Conservation (phyloP, 2,329 filamentous ascomycete species). For the Colletotrichum sp. region DNA sequence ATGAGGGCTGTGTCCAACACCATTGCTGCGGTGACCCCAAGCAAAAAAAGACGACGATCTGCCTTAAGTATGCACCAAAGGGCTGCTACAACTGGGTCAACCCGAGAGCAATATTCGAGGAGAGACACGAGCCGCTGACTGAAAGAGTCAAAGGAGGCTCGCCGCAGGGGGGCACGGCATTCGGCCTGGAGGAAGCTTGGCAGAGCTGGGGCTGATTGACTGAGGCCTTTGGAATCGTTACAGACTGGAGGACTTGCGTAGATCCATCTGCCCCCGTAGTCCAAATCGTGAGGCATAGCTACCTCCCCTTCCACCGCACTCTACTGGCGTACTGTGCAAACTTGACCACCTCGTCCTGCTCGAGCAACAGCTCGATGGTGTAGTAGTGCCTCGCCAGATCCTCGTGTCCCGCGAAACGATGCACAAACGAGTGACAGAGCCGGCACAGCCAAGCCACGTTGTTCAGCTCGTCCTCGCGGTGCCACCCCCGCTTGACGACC, state of each 20-base stretch:
- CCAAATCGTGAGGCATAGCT: neutral
- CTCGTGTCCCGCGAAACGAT: slow-evolving; percentile 76
- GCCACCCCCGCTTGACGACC: slow-evolving; percentile 79
- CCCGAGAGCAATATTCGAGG: neutral
- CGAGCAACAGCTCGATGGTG: slow-evolving; percentile 73
- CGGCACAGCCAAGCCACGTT: slow-evolving; percentile 87
- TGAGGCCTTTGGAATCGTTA: neutral
- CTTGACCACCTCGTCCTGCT: slow-evolving; percentile 71
- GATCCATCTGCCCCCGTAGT: neutral
- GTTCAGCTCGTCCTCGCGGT: slow-evolving; percentile 73
- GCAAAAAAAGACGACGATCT: neutral
- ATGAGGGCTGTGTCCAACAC: slow-evolving; percentile 4
- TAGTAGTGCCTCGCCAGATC: slow-evolving; percentile 75
- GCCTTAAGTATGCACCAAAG: neutral
- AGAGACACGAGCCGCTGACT: neutral
- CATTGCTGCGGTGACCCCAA: neutral
- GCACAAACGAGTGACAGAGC: slow-evolving; percentile 83
- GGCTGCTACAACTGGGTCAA: neutral
- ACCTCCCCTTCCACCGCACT: slow-evolving; percentile 72
- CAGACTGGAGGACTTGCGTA: neutral
- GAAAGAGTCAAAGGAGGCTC: neutral
- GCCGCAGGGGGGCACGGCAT: neutral
- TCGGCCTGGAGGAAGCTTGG: neutral
- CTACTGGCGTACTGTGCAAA: slow-evolving; percentile 77
- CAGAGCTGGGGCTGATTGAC: neutral